Evolutionary conservation across 495 filamentous ascomycete species (phyloP).

Genomic region (Pyrenula massariospora): DNA sequence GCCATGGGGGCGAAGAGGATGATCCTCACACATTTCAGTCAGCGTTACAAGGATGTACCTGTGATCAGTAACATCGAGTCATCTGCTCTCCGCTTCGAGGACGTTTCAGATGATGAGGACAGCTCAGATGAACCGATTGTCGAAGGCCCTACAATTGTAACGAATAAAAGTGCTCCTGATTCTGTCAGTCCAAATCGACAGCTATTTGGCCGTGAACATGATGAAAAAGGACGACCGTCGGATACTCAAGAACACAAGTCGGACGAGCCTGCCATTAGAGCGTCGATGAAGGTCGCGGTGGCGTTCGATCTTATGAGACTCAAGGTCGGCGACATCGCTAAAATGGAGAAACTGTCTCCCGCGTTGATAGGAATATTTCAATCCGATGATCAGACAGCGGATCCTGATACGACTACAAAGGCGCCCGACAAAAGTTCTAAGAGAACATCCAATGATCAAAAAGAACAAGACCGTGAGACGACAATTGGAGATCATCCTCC

Average conservation of each 20-base stretch:
- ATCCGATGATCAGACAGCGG: slow-evolving; percentile 10
- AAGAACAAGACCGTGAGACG: too few species aligned
- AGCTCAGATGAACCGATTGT: slow-evolving; percentile 14
- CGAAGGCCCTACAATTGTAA: slow-evolving; percentile 4
- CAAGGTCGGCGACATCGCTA: slow-evolving; percentile 65
- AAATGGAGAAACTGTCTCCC: slow-evolving; percentile 62
- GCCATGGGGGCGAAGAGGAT: slow-evolving; percentile 66
- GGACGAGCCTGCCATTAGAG: slow-evolving; percentile 5
- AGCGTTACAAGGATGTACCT: slow-evolving; percentile 85
- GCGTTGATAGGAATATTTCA: slow-evolving; percentile 60
- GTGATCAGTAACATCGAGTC: slow-evolving; percentile 29
- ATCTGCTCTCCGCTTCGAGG: slow-evolving; percentile 12
- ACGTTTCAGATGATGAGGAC: slow-evolving; percentile 5
- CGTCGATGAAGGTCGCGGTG: slow-evolving; percentile 48
- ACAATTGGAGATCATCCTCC: too few species aligned
- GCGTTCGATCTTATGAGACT: slow-evolving; percentile 87
- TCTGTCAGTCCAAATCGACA: not conserved
- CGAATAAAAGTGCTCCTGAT: not conserved
- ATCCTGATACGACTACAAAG: too few species aligned
- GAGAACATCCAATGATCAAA: too few species aligned
- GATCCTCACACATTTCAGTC: slow-evolving; percentile 86
- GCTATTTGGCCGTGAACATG: not conserved
- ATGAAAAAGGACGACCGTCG: not conserved
- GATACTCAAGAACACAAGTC: not conserved
- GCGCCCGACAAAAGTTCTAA: too few species aligned